These are phyloP conservation scores for Didymella pomorum DNA, from an alignment of 2,329 filamentous ascomycete species.

Conservation along the genomic window DNA sequence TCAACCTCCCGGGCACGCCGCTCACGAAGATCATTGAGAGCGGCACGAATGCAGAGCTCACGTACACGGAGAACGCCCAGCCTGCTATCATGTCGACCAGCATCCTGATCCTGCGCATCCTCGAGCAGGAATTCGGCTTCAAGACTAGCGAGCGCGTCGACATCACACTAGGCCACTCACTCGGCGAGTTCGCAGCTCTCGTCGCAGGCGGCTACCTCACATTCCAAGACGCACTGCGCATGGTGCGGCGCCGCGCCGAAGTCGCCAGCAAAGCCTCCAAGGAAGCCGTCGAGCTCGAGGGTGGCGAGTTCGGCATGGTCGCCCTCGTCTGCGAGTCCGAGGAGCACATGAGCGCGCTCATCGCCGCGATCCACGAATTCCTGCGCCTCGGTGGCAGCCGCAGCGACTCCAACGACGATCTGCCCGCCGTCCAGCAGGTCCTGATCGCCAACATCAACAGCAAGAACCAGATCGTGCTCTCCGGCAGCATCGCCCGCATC, in stretches of 20 bases:
- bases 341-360: constrained; percentile 72
- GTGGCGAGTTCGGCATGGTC: constrained; percentile 92
- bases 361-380: constrained; percentile 80
- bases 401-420: constrained; percentile 67
- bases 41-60: constrained; percentile 79
- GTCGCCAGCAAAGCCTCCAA: constrained; percentile 81
- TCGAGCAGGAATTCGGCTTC: constrained; percentile 87
- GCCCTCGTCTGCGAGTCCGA: constrained; percentile 84
- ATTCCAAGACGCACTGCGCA: constrained; percentile 77
- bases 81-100: constrained; percentile 97
- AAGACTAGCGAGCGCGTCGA: constrained; percentile 74
- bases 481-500: constrained; percentile 84
- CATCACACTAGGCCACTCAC: constrained; percentile 85
- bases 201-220: constrained; percentile 82
- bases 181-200: constrained; percentile 92
- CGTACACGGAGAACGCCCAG: constrained; percentile 85
- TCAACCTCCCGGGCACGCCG: constrained; percentile 66
- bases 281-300: constrained; percentile 69
- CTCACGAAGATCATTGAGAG: constrained; percentile 80
- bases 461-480: constrained; percentile 95
- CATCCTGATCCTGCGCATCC: constrained; percentile 84
- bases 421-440: constrained; percentile 84
- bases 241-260: constrained; percentile 80
- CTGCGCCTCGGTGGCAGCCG: constrained; percentile 73
- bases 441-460: constrained; percentile 93